These are phyloP conservation scores for Keithomyces neogunnii DNA, from an alignment of 2,329 filamentous ascomycete species.

Conservation along the genomic window DNA sequence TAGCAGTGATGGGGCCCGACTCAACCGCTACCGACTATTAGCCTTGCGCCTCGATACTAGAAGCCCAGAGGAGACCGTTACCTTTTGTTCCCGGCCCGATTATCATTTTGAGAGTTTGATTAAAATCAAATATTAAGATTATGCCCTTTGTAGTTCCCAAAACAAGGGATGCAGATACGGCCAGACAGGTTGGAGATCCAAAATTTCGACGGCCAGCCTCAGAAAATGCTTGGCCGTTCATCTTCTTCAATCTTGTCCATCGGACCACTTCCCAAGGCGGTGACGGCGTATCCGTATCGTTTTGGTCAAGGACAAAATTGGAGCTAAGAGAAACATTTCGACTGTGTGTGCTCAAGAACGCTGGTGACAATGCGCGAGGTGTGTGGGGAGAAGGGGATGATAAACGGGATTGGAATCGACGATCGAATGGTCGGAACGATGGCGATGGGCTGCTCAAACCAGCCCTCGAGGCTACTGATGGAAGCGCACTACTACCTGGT, in stretches of 20 bases:
- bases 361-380: slow-evolving; percentile 67
- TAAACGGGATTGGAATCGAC: slow-evolving; percentile 84
- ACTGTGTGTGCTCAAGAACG: slow-evolving; percentile 67
- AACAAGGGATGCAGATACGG: slow-evolving; percentile 79
- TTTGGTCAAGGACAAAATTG: slow-evolving; percentile 51
- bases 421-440: slow-evolving; percentile 87
- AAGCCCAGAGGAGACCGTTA: slow-evolving; percentile 25
- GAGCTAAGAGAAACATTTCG: slow-evolving; percentile 73
- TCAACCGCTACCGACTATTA: slow-evolving; percentile 59
- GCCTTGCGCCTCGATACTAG: background rate
- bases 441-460: slow-evolving; percentile 63
- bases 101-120: slow-evolving; percentile 88
- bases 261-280: slow-evolving; percentile 94
- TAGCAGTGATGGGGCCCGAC: slow-evolving; percentile 75
- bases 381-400: slow-evolving; percentile 45
- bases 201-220: slow-evolving; percentile 89
- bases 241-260: slow-evolving; percentile 89
- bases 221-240: slow-evolving; percentile 84
- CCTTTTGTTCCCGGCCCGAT: slow-evolving; percentile 90
- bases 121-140: slow-evolving; percentile 93
- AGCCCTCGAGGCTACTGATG: slow-evolving; percentile 58
- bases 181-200: slow-evolving; percentile 81
- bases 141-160: slow-evolving; percentile 91
- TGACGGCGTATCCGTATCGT: slow-evolving; percentile 61
- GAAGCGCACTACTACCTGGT: slow-evolving; percentile 65